Percentiles rank a stretch among this genome's conserved stretches.
phyloP scores from a whole-genome alignment of 768 basidiomycete species.

The Lentinula aciculospora region DNA sequence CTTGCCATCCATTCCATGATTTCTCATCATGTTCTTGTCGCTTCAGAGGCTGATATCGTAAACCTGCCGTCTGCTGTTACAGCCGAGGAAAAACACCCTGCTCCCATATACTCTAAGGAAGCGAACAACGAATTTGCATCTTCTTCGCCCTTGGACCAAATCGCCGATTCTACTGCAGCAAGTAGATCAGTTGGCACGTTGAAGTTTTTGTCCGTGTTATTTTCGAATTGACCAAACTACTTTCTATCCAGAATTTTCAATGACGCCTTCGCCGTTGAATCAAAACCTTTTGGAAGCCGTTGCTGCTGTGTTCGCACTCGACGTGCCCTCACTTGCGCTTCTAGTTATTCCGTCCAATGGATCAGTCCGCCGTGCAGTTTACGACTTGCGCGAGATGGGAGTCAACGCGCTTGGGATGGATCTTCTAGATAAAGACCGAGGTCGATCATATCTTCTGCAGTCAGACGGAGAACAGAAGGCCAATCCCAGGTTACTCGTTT shows the following conservation, averaged over 20 bases:
- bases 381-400: conserved; percentile 60
- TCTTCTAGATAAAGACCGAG: conserved; percentile 36
- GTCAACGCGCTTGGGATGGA: conserved; percentile 63
- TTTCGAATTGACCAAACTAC: background rate
- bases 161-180: background rate
- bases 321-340: conserved; percentile 62
- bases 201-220: background rate
- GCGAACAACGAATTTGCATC: background rate
- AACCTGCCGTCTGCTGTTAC: conserved; percentile 37
- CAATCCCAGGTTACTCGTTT: conserved; percentile 60
- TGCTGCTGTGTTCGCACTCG: conserved; percentile 64
- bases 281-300: conserved; percentile 59
- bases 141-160: background rate
- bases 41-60: conserved; percentile 46
- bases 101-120: conserved; percentile 6
- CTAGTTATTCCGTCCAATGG: conserved; percentile 62
- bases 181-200: conserved; percentile 2
- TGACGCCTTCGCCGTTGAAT: conserved; percentile 48
- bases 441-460: conserved; percentile 35
- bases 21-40: conserved; percentile 56
- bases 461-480: conserved; percentile 29
- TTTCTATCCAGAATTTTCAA: conserved; percentile 31
- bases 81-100: conserved; percentile 12
- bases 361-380: conserved; percentile 55
- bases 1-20: conserved; percentile 12